These are phyloP conservation scores for Carpinus fangiana DNA, from an alignment of 306 rosid genomes.

Conservation along the genomic window DNA sequence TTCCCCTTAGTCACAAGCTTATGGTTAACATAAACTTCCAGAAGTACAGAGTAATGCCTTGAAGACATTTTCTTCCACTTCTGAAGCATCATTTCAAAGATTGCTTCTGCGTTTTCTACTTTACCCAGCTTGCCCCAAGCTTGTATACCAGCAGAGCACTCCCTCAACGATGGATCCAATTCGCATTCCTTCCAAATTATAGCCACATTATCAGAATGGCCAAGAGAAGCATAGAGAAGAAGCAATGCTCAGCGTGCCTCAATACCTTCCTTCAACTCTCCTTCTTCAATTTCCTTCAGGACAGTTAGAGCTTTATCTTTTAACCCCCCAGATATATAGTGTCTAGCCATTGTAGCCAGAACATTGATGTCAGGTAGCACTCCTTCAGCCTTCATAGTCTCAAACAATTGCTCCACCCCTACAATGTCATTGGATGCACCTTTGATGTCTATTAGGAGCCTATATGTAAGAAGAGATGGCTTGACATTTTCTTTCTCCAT, in stretches of 20 bases:
- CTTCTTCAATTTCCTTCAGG: constrained; percentile 17
- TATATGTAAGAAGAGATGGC: constrained; percentile 25
- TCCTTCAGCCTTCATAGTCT: constrained; percentile 25
- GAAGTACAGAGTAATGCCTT: constrained; percentile 15
- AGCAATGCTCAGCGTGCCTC: not conserved
- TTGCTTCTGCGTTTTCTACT: constrained; percentile 28
- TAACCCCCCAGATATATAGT: constrained; percentile 24
- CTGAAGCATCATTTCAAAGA: constrained; percentile 16
- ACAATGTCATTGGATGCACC: constrained; percentile 5
- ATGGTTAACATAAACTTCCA: constrained; percentile 15
- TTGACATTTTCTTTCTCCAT: constrained; percentile 28
- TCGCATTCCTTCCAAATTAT: constrained; percentile 19
- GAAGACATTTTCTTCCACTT: constrained; percentile 26
- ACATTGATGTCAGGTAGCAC: constrained; percentile 18
- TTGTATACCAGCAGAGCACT: constrained; percentile 11
- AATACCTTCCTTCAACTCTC: not conserved
- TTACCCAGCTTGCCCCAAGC: constrained; percentile 30
- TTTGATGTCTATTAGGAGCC: constrained; percentile 11
- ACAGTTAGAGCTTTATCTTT: constrained; percentile 25
- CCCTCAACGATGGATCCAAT: not conserved
- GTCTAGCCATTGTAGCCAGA: constrained; percentile 1
- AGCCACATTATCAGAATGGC: constrained; percentile 18
- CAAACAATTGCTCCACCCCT: constrained; percentile 19
- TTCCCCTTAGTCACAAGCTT: constrained; percentile 19
- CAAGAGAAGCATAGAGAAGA: constrained; percentile 23